Conservation (phyloP, 2,329 filamentous ascomycete genomes). For the Stemphylium vesicarium region DNA sequence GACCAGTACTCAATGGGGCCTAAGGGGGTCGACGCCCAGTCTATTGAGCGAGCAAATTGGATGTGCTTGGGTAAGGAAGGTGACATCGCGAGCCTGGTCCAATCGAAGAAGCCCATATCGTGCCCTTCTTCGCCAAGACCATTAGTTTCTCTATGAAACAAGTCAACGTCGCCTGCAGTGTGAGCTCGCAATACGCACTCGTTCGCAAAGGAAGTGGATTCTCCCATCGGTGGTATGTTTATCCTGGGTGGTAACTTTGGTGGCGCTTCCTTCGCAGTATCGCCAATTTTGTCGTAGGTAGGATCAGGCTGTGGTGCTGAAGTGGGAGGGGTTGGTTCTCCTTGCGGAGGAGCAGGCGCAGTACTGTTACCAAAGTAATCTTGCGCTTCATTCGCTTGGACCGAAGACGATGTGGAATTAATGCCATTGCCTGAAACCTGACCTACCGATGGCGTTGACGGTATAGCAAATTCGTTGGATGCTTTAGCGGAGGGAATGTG, state of each 20-base stretch:
- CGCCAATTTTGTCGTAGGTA: constrained; percentile 5
- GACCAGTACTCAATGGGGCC: constrained; percentile 79
- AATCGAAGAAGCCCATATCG: constrained; percentile 72
- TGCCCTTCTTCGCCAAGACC: constrained; percentile 27
- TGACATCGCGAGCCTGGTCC: constrained; percentile 73
- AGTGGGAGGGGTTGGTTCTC: constrained; percentile 20
- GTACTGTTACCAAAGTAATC: constrained; percentile 53
- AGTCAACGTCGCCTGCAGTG: constrained; percentile 49
- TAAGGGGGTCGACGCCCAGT: constrained; percentile 76
- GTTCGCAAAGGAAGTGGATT: constrained; percentile 41
- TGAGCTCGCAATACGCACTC: constrained; percentile 52
- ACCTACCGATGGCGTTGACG: constrained; percentile 29
- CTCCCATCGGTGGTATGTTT: constrained; percentile 30
- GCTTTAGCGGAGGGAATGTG: constrained; percentile 46
- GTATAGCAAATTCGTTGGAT: constrained; percentile 33
- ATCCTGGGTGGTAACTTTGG: constrained; percentile 19
- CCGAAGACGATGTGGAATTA: constrained; percentile 19
- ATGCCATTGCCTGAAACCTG: constrained; percentile 16
- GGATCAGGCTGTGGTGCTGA: constrained; percentile 10
- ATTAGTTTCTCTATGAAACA: constrained; percentile 42
- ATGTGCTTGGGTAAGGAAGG: constrained; percentile 73
- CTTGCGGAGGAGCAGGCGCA: constrained; percentile 16
- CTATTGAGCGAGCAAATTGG: constrained; percentile 71
- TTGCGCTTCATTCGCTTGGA: constrained; percentile 35
- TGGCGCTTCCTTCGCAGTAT: constrained; percentile 5